Percentiles rank a stretch among this genome's conserved stretches.
These are phyloP conservation scores for Polyporus arcularius DNA, from an alignment of 768 basidiomycete species.

Conservation along the genomic window DNA sequence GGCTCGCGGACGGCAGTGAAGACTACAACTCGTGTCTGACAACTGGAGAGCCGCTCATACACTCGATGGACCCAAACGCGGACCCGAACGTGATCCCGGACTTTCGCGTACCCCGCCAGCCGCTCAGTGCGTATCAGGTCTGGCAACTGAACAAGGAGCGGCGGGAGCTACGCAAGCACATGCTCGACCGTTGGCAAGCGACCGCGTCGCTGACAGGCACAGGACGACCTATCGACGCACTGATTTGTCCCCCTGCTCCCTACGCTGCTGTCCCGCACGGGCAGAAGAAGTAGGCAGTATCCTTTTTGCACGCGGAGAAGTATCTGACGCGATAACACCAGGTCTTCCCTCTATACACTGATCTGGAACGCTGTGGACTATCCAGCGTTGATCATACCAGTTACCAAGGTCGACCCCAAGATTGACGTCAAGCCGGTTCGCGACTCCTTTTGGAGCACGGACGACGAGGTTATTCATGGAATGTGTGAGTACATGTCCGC, in stretches of 20 bases:
- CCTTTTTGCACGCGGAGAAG: background rate
- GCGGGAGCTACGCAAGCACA: slow-evolving; percentile 37
- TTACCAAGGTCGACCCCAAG: slow-evolving; percentile 45
- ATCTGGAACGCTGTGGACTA: slow-evolving; percentile 49
- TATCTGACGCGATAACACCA: background rate
- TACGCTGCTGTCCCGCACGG: slow-evolving; percentile 46
- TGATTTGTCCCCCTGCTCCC: slow-evolving; percentile 45
- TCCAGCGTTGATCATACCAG: slow-evolving; percentile 44
- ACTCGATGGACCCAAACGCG: slow-evolving; percentile 33
- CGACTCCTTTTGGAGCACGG: slow-evolving; percentile 39
- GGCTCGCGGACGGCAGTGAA: slow-evolving; percentile 12
- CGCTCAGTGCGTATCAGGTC: slow-evolving; percentile 30
- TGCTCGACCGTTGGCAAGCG: slow-evolving; percentile 47
- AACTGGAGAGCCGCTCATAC: slow-evolving; percentile 41
- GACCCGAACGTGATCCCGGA: slow-evolving; percentile 19
- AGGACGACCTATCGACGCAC: slow-evolving; percentile 49
- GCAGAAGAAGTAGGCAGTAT: slow-evolving; percentile 32
- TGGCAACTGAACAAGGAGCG: slow-evolving; percentile 46
- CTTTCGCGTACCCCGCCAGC: slow-evolving; percentile 12
- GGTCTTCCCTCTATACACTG: slow-evolving; percentile 37
- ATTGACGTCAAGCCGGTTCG: slow-evolving; percentile 37
- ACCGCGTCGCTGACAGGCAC: slow-evolving; percentile 43
- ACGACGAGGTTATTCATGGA: slow-evolving; percentile 42
- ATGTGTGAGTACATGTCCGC: slow-evolving; percentile 39
- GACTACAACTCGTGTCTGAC: slow-evolving; percentile 17